phyloP scores from a whole-genome alignment of 2,329 filamentous ascomycete genomes.

The Geosmithia putterillii region DNA sequence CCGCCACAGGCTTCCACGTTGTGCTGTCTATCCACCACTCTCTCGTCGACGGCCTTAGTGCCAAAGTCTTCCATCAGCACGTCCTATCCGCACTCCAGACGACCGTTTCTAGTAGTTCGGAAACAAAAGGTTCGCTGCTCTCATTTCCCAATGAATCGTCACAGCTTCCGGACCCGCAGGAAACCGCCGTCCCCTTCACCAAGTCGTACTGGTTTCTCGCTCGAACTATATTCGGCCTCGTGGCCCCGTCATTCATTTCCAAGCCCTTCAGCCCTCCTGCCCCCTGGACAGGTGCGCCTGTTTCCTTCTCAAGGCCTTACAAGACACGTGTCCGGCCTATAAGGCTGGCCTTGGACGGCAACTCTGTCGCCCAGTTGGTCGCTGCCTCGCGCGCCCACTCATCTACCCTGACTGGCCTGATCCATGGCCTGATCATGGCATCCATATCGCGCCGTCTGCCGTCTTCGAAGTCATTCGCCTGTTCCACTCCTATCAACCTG shows the following conservation, averaged over 20 bases:
- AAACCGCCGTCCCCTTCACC: slow-evolving; percentile 25
- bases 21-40: slow-evolving; percentile 39
- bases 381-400: slow-evolving; percentile 24
- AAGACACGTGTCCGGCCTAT: slow-evolving; percentile 23
- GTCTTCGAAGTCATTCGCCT: slow-evolving; percentile 17
- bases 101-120: slow-evolving; percentile 1
- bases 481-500: slow-evolving; percentile 30
- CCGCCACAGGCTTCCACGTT: slow-evolving; percentile 15
- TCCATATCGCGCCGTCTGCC: slow-evolving; percentile 26
- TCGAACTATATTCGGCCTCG: slow-evolving; percentile 24
- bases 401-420: slow-evolving; percentile 33
- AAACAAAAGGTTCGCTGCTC: slow-evolving; percentile 11
- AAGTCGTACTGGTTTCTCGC: slow-evolving; percentile 27
- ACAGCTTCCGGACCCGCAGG: slow-evolving; percentile 23
- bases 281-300: slow-evolving; percentile 20
- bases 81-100: slow-evolving; percentile 29
- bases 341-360: slow-evolving; percentile 13
- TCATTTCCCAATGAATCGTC: slow-evolving; percentile 15
- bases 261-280: slow-evolving; percentile 7
- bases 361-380: slow-evolving; percentile 18
- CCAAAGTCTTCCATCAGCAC: slow-evolving; percentile 32
- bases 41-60: slow-evolving; percentile 37
- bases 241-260: slow-evolving; percentile 22
- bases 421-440: slow-evolving; percentile 30
- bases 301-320: slow-evolving; percentile 22